A percentile compares a stretch with the other conserved stretches of the same genome.
Evolutionary conservation across 2,329 filamentous ascomycete species (phyloP).

Genomic region (Monosporascus sp.): DNA sequence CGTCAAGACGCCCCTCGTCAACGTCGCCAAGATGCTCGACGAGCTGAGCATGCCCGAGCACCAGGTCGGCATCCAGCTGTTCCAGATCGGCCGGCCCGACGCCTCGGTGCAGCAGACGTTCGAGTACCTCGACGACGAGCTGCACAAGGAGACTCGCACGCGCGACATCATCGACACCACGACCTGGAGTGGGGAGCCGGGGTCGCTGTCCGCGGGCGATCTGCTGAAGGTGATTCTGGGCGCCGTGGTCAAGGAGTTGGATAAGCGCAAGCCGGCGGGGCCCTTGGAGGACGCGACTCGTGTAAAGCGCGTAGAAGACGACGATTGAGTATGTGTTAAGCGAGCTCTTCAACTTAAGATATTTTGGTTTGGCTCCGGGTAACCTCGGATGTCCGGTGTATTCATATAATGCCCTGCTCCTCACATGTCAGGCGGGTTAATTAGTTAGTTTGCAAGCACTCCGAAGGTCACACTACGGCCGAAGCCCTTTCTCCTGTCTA

Average conservation of each 20-base stretch:
- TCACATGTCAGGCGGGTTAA: too few species aligned
- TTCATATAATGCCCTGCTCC: too few species aligned
- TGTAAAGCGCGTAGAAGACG: background rate
- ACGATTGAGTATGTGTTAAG: too few species aligned
- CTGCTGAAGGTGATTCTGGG: constrained; percentile 15
- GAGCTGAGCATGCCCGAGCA: constrained; percentile 12
- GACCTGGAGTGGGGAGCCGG: constrained; percentile 4
- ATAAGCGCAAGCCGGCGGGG: constrained; percentile 10
- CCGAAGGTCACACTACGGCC: too few species aligned
- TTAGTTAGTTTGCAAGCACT: too few species aligned
- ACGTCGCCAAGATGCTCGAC: constrained; percentile 12
- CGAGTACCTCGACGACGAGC: constrained; percentile 16
- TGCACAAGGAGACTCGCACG: constrained; percentile 13
- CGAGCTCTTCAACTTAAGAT: too few species aligned
- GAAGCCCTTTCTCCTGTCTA: too few species aligned
- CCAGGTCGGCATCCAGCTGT: constrained; percentile 17
- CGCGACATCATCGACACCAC: constrained; percentile 14
- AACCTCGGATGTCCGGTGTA: too few species aligned
- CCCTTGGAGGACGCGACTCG: background rate
- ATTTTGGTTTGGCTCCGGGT: too few species aligned
- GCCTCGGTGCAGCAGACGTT: constrained; percentile 10
- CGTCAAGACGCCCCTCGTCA: constrained; percentile 11
- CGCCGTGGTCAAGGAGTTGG: constrained; percentile 15
- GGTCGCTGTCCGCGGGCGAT: constrained; percentile 11
- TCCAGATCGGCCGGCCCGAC: constrained; percentile 12